Base-by-base conservation (phyloP, 2,329 filamentous ascomycete species). In the Ceratocystis albifundus region DNA sequence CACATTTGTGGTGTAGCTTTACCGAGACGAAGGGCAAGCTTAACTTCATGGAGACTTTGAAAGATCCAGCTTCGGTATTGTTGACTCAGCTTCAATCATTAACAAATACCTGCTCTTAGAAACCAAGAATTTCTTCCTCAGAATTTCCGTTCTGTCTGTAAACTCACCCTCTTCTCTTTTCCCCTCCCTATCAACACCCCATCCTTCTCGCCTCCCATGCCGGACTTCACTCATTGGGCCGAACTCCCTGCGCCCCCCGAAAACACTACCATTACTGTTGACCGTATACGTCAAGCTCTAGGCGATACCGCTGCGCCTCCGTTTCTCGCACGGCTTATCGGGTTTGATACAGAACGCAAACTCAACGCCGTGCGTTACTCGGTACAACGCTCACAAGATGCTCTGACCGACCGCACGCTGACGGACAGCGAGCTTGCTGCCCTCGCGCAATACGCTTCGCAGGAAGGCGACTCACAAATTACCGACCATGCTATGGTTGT, bases 381-480 rank as follows among this genome's bases (percentile, higher is more conserved):
- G 1, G 53, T 68, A 7, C 65, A 69, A n/a, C 66, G 62, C 44
- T 65, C 63, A 1, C 66, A 67, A 25, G 62, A 67, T 17, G 70
- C 72, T 17, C 72, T 70, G 7, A 71, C 72, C 30, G 70, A 72
- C 46, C 72, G 74, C 10, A 70, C 71, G 6, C 71, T 77, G 15
- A 73, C 71, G 46, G 75, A 77, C 63, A 67, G 70, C n/a, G 76
- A 78, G 69, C 72, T 74, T 10, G 72, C 73, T 48, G 74, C 73
- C 30, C 69, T 78, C 48, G 70, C 73, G 15, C 74, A 75, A 67
- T 71, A 76, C 68, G 72, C 72, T 28, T 59, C 65, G 3, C 20
- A 59, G 10, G 66, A 67, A 57, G 65, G 67, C 50, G 59, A 70
- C 22, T 65, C 69, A 25, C 44, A 65, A 10, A 67, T 74, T 59